Evolutionary conservation across 257 asterid genomes (phyloP).

Genomic region (Solanum lycopersicoides): DNA sequence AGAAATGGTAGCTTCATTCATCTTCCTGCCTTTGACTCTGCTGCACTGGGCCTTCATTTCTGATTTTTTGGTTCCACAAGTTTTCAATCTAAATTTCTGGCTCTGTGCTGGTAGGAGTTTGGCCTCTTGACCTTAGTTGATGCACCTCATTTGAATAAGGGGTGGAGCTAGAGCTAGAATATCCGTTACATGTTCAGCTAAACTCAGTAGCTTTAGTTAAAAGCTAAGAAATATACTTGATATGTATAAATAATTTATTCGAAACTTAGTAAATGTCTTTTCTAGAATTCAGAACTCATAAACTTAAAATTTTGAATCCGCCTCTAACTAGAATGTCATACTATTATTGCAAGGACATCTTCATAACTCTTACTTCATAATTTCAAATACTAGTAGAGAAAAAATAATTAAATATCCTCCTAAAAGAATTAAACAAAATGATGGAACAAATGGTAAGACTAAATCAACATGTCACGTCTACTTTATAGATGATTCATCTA

Average conservation of each 20-base stretch:
- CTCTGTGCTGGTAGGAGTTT: background rate
- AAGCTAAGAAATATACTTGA: too few relatives aligned
- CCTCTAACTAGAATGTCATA: background rate
- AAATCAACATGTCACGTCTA: background rate
- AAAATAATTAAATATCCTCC: too few relatives aligned
- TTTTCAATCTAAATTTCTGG: background rate
- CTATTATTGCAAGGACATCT: constrained; percentile 67
- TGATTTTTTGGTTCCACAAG: background rate
- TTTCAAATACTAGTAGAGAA: background rate
- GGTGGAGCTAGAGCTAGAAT: background rate
- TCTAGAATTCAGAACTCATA: background rate
- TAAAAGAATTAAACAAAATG: background rate
- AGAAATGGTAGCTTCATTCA: too few relatives aligned
- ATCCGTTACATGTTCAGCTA: background rate
- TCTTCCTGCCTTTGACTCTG: background rate
- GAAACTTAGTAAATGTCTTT: background rate
- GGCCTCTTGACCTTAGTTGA: background rate
- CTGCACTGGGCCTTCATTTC: background rate
- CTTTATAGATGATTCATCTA: background rate
- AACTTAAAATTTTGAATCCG: background rate
- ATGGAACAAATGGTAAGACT: background rate
- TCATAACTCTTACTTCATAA: constrained; percentile 11
- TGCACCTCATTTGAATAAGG: background rate
- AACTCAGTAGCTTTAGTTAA: background rate
- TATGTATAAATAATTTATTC: too few relatives aligned